A percentile compares a stretch with the other conserved stretches of the same genome.
Conservation (phyloP, 2,329 filamentous ascomycete genomes). For the Clonostachys rhizophaga region DNA sequence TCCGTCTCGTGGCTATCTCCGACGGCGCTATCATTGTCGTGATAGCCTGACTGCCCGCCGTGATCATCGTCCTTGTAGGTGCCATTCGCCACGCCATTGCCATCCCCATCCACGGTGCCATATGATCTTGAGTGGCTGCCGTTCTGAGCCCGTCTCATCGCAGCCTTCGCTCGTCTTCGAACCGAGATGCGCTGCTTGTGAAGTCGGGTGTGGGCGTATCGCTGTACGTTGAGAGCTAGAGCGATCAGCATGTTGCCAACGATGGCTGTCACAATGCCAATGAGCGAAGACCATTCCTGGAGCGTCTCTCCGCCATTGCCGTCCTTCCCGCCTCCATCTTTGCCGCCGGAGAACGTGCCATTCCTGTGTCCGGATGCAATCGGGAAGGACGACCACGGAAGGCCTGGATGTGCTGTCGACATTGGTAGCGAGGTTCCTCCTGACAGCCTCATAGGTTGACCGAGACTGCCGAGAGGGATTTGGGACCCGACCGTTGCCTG, state of each 20-base stretch:
- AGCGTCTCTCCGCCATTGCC: conserved; percentile 31
- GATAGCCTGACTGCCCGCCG: conserved; percentile 15
- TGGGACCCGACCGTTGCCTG: too few species aligned
- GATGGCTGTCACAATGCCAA: conserved; percentile 91
- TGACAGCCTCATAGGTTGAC: too few species aligned
- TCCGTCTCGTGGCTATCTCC: conserved; percentile 35
- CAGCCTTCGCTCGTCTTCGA: conserved; percentile 47
- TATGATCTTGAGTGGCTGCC: conserved; percentile 18
- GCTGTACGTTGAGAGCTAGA: conserved; percentile 91
- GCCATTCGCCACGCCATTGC: conserved; percentile 13
- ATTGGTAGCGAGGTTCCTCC: too few species aligned
- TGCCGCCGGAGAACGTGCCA: not conserved
- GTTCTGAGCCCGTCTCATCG: conserved; percentile 39
- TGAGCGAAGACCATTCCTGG: conserved; percentile 83
- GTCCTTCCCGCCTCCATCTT: not conserved
- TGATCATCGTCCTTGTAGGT: conserved; percentile 19
- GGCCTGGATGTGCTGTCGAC: too few species aligned
- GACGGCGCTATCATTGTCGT: conserved; percentile 2
- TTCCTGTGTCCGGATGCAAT: too few species aligned
- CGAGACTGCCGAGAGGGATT: too few species aligned
- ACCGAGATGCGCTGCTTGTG: conserved; percentile 62
- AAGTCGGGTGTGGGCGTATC: conserved; percentile 88
- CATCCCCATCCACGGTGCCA: conserved; percentile 20
- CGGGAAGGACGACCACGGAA: too few species aligned
- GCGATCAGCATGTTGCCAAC: conserved; percentile 91